Conservation (phyloP, 257 asterid genomes). For the Plantago ovata region DNA sequence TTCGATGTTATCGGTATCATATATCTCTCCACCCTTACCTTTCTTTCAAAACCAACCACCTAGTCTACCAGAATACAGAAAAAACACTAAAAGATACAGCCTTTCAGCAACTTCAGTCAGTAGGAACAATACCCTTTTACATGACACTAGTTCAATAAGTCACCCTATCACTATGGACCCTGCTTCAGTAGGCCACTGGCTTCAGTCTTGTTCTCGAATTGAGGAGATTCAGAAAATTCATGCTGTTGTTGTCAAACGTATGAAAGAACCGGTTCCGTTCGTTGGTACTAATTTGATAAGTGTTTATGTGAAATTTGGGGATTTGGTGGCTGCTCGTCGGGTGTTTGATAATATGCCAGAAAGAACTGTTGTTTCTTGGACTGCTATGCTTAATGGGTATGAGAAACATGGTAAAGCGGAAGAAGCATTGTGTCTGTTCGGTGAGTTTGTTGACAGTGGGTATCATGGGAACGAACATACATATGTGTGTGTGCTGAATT, state of each 20-base stretch:
- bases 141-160: constrained; percentile 13
- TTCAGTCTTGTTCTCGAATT: constrained; percentile 48
- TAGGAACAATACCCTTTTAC: constrained; percentile 1
- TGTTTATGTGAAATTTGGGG: constrained; percentile 44
- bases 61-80: constrained; percentile 13
- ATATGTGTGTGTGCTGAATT: constrained; percentile 56
- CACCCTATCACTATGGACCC: constrained; percentile 29
- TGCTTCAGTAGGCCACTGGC: constrained; percentile 35
- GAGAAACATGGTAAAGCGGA: constrained; percentile 39
- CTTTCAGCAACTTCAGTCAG: constrained; percentile 6
- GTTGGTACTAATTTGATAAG: constrained; percentile 61
- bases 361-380: constrained; percentile 83
- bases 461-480: constrained; percentile 59
- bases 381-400: constrained; percentile 91
- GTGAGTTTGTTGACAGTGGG: constrained; percentile 51
- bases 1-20: constrained; percentile 50
- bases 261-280: constrained; percentile 29
- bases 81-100: constrained; percentile 19
- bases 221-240: constrained; percentile 46
- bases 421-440: constrained; percentile 48
- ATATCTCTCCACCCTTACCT: constrained; percentile 24
- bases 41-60: constrained; percentile 30
- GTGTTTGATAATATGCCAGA: constrained; percentile 75
- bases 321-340: constrained; percentile 53
- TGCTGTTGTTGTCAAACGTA: constrained; percentile 36